These are phyloP conservation scores for Gardenia jasminoides DNA, from an alignment of 257 asterid genomes.

Conservation along the genomic window DNA sequence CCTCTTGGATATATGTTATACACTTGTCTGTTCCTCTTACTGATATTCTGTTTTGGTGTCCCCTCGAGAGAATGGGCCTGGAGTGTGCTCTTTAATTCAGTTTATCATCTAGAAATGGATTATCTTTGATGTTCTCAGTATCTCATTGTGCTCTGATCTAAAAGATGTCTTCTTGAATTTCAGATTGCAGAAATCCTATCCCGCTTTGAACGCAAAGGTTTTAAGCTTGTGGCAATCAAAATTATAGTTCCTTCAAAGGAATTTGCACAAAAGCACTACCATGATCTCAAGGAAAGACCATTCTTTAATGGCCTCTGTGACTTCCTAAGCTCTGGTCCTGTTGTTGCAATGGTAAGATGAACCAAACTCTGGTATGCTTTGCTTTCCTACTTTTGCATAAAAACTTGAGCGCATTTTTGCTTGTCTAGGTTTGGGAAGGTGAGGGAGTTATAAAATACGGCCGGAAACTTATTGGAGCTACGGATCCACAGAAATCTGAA, in stretches of 20 bases:
- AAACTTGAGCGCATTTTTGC: conserved; percentile 1
- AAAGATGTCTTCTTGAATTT: conserved; percentile 20
- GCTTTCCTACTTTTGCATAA: background rate
- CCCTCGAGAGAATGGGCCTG: background rate
- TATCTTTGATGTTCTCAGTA: background rate
- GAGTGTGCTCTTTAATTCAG: background rate
- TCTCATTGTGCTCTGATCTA: conserved; percentile 13
- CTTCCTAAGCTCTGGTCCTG: conserved; percentile 99
- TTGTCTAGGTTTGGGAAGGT: conserved; percentile 95
- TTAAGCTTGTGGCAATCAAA: conserved; percentile 88
- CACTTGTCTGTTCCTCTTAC: background rate
- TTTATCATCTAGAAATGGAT: background rate
- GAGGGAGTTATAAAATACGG: conserved; percentile 97
- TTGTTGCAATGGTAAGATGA: conserved; percentile 83
- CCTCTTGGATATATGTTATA: background rate
- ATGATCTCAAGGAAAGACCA: conserved; percentile 92
- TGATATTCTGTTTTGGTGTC: background rate
- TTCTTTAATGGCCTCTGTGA: conserved; percentile 92
- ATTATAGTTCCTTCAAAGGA: conserved; percentile 81
- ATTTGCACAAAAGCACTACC: conserved; percentile 87
- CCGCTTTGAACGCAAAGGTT: conserved; percentile 94
- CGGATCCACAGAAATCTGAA: conserved; percentile 99
- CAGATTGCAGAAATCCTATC: conserved; percentile 93
- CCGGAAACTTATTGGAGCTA: conserved; percentile 95
- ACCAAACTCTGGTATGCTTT: conserved; percentile 10